Conservation (phyloP, 1,284 basidiomycete genomes). For the Cutaneotrichosporon sp. region DNA sequence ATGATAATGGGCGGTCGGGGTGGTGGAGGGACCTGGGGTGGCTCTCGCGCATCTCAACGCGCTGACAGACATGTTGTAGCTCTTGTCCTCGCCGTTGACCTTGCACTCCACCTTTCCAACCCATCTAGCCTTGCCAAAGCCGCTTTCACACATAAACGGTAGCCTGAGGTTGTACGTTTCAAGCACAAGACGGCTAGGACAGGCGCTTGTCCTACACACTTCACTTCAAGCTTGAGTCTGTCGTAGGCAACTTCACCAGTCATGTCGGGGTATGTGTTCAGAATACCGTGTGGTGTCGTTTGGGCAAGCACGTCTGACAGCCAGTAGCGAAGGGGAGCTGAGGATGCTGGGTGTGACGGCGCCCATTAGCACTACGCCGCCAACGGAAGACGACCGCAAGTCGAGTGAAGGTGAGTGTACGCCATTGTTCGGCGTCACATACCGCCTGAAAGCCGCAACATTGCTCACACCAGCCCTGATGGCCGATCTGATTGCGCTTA, state of each 20-base stretch:
- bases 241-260: not conserved
- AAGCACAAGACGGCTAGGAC: not conserved
- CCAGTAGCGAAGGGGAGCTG: constrained; percentile 11
- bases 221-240: not conserved
- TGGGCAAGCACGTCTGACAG: constrained; percentile 1
- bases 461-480: constrained; percentile 32
- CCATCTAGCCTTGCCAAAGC: too few species aligned
- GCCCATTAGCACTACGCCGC: constrained; percentile 75
- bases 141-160: not conserved
- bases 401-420: constrained; percentile 71
- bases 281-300: not conserved
- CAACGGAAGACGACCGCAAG: constrained; percentile 61
- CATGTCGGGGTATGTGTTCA: constrained; percentile 10
- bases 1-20: too few species aligned
- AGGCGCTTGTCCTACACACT: too few species aligned
- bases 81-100: too few species aligned
- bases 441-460: not conserved
- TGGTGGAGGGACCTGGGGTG: too few species aligned
- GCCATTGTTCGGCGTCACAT: constrained; percentile 46
- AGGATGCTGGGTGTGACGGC: constrained; percentile 60
- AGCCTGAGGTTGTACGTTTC: not conserved
- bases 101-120: too few species aligned
- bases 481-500: constrained; percentile 80
- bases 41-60: too few species aligned
- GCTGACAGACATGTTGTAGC: too few species aligned